A percentile compares a stretch with the other conserved stretches of the same genome.
Evolutionary conservation across 352 stramenopile species (phyloP).

Genomic region (Pythium brassicae): DNA sequence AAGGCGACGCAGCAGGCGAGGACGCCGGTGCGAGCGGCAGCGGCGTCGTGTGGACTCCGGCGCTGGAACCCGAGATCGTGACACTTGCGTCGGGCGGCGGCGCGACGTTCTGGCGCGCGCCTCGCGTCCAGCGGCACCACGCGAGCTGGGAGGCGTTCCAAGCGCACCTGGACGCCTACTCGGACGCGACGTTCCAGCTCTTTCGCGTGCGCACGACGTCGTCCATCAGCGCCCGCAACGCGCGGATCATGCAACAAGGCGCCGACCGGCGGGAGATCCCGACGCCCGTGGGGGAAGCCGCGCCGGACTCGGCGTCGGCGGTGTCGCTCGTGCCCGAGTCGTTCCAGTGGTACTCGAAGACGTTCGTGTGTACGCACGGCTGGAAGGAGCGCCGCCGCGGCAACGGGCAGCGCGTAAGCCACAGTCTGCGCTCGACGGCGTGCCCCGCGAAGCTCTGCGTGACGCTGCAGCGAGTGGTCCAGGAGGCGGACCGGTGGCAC

Average conservation of each 20-base stretch:
- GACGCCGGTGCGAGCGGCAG: constrained; percentile 8
- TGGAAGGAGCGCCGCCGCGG: constrained; percentile 71
- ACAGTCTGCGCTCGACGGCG: constrained; percentile 58
- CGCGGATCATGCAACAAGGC: constrained; percentile 46
- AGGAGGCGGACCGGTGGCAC: constrained; percentile 36
- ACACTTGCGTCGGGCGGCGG: constrained; percentile 22
- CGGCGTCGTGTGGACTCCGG: constrained; percentile 6
- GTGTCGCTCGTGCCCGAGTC: constrained; percentile 40
- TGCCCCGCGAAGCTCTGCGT: constrained; percentile 69
- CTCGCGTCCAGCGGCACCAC: constrained; percentile 42
- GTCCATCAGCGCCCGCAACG: constrained; percentile 57
- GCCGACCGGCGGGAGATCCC: constrained; percentile 19
- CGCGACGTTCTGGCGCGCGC: constrained; percentile 38
- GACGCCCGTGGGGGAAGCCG: constrained; percentile 2
- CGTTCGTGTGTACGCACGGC: constrained; percentile 71
- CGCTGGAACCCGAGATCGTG: constrained; percentile 11
- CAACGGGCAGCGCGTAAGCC: constrained; percentile 62
- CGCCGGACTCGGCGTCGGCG: background rate
- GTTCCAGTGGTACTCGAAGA: constrained; percentile 81
- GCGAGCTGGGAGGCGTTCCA: constrained; percentile 55
- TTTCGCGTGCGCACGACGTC: constrained; percentile 76
- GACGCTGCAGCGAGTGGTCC: constrained; percentile 47
- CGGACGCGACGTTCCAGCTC: constrained; percentile 53
- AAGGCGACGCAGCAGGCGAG: constrained; percentile 15
- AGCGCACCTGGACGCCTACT: constrained; percentile 57